phyloP scores from a whole-genome alignment of 1,139 yeast species.

The Candida tetrigidarum region DNA sequence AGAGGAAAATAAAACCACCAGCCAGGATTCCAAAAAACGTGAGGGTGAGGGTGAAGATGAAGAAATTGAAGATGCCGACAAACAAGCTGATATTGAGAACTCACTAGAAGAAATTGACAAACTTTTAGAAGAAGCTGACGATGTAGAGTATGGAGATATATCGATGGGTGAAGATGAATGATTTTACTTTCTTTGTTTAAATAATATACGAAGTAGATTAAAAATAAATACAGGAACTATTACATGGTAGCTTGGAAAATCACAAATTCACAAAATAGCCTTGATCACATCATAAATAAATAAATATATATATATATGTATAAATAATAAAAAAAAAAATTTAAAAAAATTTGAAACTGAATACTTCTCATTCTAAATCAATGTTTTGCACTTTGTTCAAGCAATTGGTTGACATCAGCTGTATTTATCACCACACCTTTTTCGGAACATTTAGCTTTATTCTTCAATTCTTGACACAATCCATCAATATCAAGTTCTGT shows the following conservation, averaged over 20 bases:
- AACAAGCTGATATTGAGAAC: conserved; percentile 21
- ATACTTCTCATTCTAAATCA: not conserved
- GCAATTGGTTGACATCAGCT: conserved; percentile 70
- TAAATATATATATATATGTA: not conserved
- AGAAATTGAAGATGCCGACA: conserved; percentile 12
- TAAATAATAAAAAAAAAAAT: conserved; percentile 6
- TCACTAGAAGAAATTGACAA: conserved; percentile 38
- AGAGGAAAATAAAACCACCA: not conserved
- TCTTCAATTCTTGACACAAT: conserved; percentile 81
- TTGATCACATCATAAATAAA: not conserved
- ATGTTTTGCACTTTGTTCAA: conserved; percentile 41
- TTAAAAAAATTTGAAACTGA: not conserved
- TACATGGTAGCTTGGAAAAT: not conserved
- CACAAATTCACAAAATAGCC: not conserved
- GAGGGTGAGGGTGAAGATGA: conserved; percentile 16
- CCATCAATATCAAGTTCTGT: conserved; percentile 94
- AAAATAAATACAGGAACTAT: conserved; percentile 1
- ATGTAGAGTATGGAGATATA: conserved; percentile 40
- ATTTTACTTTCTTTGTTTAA: too few species aligned
- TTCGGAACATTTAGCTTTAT: conserved; percentile 96
- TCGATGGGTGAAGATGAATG: conserved; percentile 22
- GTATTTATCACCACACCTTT: conserved; percentile 85
- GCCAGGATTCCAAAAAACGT: too few species aligned
- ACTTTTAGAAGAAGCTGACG: conserved; percentile 43
- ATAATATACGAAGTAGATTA: not conserved